Evolutionary conservation across 2,329 filamentous ascomycete species (phyloP), one percentile per base, ranked within the genome.

Genomic region (Exophiala spinifera): DNA sequence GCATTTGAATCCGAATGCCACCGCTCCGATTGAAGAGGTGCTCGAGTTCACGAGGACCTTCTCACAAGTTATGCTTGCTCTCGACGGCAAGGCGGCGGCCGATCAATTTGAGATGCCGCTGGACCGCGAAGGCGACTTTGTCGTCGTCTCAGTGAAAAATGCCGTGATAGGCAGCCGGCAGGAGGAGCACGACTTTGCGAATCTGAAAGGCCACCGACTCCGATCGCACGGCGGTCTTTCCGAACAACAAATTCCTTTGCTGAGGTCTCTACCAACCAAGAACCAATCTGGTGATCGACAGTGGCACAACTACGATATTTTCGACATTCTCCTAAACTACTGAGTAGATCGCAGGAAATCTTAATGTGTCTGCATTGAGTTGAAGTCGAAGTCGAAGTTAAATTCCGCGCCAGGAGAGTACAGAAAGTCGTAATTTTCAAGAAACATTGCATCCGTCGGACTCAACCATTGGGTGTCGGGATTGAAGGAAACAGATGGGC

Each of bases 171-270:
- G 73, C 14, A 67, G 65, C 37, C 61, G 63, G 14, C 61, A 63
- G 33, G 60, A 61, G 7, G 70, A 73, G 45, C 72, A 74, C 45
- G 69, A 73, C 51, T 46, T 74, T 37, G 66, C 63, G 0, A 61
- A 64, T 2, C 57, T 74, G 2, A 57, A 56, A 5, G 69, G 64
- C 6, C 69, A 71, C 60, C 63, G 67, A 10, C 61, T 75, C 25
- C 66, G 72, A 14, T 74, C 73, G 1, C 73, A 75, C 51, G 73
- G 72, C 2, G 72, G 73, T 1, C 44, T 74, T 14, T 72, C 69
- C 2, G 73, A 75, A 57, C 70, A 72, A 56, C 54, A 63, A 2
- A 64, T 74, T 14, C 73, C 72, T 6, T 47, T 74, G 10, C 56
- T 74, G 3, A 64, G 67, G 55, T 71, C 70, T 4, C 64, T 61